A percentile compares a stretch with the other conserved stretches of the same genome.
phyloP scores from a whole-genome alignment of 163 green algal species.

The Volvox carteri region DNA sequence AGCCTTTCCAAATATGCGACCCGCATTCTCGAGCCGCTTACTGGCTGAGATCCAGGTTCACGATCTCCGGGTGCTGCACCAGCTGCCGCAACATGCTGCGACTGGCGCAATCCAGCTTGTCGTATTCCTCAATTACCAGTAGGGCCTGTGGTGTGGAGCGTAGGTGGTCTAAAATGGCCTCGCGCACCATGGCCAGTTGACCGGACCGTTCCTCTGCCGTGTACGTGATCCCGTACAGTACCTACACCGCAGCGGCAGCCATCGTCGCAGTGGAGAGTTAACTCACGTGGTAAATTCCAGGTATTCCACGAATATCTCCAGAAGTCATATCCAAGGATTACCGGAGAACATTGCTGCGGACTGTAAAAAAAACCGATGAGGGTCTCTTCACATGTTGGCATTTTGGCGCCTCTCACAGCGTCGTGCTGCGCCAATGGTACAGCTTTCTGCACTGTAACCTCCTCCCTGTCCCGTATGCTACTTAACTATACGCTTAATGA shows the following conservation, averaged over 20 bases:
- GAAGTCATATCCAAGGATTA: too few species aligned
- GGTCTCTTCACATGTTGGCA: too few species aligned
- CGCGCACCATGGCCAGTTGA: slow-evolving; percentile 75
- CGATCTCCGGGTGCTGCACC: slow-evolving; percentile 77
- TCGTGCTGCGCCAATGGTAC: too few species aligned
- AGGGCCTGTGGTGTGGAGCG: slow-evolving; percentile 74
- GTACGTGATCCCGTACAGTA: slow-evolving; percentile 93
- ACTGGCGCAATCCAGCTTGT: slow-evolving; percentile 93
- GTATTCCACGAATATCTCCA: too few species aligned
- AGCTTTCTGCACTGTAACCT: too few species aligned
- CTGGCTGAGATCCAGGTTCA: slow-evolving; percentile 75
- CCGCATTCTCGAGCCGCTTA: slow-evolving; percentile 1
- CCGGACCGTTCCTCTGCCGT: slow-evolving; percentile 63
- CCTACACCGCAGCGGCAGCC: slow-evolving; percentile 66
- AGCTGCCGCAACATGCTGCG: slow-evolving; percentile 88
- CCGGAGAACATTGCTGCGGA: too few species aligned
- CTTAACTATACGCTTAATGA: too few species aligned
- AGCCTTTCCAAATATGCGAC: not conserved
- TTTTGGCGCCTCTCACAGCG: too few species aligned
- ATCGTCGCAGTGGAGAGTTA: too few species aligned
- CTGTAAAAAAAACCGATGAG: too few species aligned
- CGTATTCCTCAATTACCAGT: slow-evolving; percentile 96
- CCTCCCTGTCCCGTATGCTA: too few species aligned
- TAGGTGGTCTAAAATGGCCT: slow-evolving; percentile 76
- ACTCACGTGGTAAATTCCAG: too few species aligned